Evolutionary conservation across 352 stramenopile genomes (phyloP).

Genomic region (Thalassiosira hispida): DNA sequence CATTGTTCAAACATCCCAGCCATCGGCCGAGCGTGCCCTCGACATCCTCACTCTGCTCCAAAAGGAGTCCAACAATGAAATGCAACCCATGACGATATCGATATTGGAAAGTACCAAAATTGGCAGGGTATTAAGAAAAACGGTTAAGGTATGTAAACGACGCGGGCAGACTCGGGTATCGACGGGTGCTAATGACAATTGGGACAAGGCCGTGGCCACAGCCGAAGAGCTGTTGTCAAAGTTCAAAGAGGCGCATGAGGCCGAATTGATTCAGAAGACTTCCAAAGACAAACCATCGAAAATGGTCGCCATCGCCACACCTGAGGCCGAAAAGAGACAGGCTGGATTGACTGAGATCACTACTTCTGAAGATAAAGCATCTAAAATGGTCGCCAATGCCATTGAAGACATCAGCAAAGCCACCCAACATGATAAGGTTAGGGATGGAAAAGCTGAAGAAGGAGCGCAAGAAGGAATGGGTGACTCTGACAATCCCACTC

Average conservation of each 20-base stretch:
- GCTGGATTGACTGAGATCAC: neutral
- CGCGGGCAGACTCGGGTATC: conserved; percentile 47
- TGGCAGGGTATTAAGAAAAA: conserved; percentile 60
- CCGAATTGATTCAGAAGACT: neutral
- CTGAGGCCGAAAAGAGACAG: neutral
- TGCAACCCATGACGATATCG: conserved; percentile 18
- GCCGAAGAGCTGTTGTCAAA: neutral
- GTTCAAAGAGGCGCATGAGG: conserved; percentile 5
- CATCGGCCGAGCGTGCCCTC: neutral
- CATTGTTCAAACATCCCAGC: neutral
- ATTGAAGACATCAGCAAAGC: neutral
- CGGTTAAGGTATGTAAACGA: conserved; percentile 60
- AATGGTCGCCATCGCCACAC: neutral
- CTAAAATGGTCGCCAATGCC: neutral
- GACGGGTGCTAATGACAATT: conserved; percentile 26
- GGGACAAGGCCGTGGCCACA: conserved; percentile 37
- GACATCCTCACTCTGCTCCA: conserved; percentile 42
- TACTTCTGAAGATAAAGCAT: neutral
- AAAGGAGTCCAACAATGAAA: conserved; percentile 18
- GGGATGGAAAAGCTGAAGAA: neutral
- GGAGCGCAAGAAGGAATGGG: neutral
- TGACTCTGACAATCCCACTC: neutral
- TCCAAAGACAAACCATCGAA: neutral
- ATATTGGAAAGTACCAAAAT: conserved; percentile 63
- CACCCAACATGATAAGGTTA: neutral